Evolutionary conservation across 2,329 filamentous ascomycete genomes (phyloP).

Genomic region (Cytospora paraplurivora): DNA sequence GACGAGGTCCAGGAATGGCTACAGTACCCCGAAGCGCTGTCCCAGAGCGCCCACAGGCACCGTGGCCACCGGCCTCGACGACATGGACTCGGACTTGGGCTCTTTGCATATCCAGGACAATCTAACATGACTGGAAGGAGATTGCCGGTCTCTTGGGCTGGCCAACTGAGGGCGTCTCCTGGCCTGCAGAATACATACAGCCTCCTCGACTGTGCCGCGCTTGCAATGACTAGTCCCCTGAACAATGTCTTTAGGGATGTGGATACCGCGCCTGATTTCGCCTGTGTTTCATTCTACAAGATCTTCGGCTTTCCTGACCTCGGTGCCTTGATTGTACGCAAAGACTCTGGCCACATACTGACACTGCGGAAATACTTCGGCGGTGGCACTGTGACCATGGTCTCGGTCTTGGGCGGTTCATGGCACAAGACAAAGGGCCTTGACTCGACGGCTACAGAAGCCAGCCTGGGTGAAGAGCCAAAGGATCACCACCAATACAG

Average conservation of each 20-base stretch:
- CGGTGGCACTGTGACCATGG: constrained; percentile 66
- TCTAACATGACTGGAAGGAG: constrained; percentile 70
- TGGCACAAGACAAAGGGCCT: constrained; percentile 58
- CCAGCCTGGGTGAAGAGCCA: neutral
- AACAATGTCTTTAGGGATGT: constrained; percentile 52
- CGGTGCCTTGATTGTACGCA: constrained; percentile 60
- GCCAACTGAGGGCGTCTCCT: constrained; percentile 39
- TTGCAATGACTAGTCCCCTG: constrained; percentile 63
- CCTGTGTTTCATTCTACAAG: constrained; percentile 64
- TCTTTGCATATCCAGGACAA: constrained; percentile 69
- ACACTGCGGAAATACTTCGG: constrained; percentile 64
- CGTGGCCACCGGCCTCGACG: constrained; percentile 30
- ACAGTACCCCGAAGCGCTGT: constrained; percentile 25
- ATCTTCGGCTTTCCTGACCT: constrained; percentile 69
- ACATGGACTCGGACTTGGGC: constrained; percentile 39
- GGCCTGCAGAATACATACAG: constrained; percentile 49
- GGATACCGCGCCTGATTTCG: constrained; percentile 59
- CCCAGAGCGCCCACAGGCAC: constrained; percentile 30
- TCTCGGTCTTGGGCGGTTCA: constrained; percentile 51
- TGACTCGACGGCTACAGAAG: constrained; percentile 34
- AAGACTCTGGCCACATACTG: constrained; percentile 56
- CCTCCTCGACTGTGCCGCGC: constrained; percentile 64
- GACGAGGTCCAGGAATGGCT: constrained; percentile 51
- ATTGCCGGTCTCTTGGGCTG: constrained; percentile 60
- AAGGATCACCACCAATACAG: constrained; percentile 38